These are phyloP conservation scores for Aspergillus novofumigatus DNA, from an alignment of 2,329 filamentous ascomycete species.

Conservation along the genomic window DNA sequence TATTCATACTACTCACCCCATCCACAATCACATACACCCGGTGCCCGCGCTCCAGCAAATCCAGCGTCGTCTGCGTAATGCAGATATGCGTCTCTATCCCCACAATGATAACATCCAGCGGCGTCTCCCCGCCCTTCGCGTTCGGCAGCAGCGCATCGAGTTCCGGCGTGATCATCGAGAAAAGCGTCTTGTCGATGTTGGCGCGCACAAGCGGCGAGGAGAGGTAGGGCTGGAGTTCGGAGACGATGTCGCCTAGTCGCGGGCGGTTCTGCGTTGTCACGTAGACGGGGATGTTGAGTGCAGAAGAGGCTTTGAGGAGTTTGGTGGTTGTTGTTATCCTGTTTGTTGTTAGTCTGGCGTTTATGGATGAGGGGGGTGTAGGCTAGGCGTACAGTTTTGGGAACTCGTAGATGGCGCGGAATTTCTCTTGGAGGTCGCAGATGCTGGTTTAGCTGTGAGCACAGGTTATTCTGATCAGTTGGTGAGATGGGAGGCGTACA, in stretches of 20 bases:
- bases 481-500: constrained; percentile 31
- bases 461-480: neutral
- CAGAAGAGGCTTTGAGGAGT: constrained; percentile 56
- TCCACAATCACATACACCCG: constrained; percentile 84
- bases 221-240: constrained; percentile 60
- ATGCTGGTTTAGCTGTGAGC: constrained; percentile 53
- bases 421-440: constrained; percentile 94
- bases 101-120: constrained; percentile 67
- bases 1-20: constrained; percentile 82
- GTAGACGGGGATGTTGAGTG: constrained; percentile 66
- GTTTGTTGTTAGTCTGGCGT: neutral
- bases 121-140: constrained; percentile 28
- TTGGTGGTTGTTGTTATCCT: constrained; percentile 66
- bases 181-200: constrained; percentile 78
- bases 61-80: constrained; percentile 85
- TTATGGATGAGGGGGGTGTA: no score
- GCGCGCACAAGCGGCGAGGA: constrained; percentile 45
- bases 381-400: constrained; percentile 63
- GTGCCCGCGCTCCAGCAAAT: constrained; percentile 71
- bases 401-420: constrained; percentile 82
- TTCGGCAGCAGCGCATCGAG: constrained; percentile 45
- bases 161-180: constrained; percentile 79
- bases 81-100: constrained; percentile 95
- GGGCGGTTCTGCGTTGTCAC: constrained; percentile 79
- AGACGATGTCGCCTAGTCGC: constrained; percentile 74